Percentiles rank a stretch among this genome's conserved stretches.
These are phyloP conservation scores for Polytolypa hystricis DNA, from an alignment of 2,329 filamentous ascomycete species.

Conservation along the genomic window DNA sequence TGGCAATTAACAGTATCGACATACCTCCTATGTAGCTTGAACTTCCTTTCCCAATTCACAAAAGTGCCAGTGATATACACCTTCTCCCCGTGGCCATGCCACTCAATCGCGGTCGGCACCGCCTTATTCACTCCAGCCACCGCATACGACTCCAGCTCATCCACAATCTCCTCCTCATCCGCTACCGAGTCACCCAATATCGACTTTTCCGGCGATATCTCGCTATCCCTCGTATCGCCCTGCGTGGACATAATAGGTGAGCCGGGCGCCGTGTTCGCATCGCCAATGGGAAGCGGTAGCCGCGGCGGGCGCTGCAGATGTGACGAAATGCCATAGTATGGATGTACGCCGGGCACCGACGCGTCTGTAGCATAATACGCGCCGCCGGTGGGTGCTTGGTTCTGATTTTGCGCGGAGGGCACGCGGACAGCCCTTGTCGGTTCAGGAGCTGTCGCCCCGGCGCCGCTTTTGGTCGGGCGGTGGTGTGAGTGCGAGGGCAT, in stretches of 20 bases:
- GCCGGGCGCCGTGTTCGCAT: constrained; percentile 78
- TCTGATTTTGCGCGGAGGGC: constrained; percentile 19
- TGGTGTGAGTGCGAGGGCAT: not conserved
- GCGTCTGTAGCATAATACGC: constrained; percentile 19
- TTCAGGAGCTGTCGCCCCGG: constrained; percentile 18
- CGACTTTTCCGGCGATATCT: constrained; percentile 28
- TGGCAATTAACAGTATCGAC: too few relatives aligned
- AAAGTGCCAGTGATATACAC: constrained; percentile 96
- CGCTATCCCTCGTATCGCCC: constrained; percentile 39
- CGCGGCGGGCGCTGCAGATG: constrained; percentile 58
- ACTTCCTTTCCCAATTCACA: constrained; percentile 94
- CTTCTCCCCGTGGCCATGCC: constrained; percentile 72
- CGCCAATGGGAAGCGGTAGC: constrained; percentile 83
- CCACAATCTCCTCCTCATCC: constrained; percentile 65
- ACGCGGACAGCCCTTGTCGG: constrained; percentile 30
- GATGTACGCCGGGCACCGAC: constrained; percentile 38
- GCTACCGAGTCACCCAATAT: constrained; percentile 46
- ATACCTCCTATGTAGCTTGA: constrained; percentile 74
- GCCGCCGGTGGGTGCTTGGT: not conserved
- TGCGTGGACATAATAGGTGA: constrained; percentile 74
- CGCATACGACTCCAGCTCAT: constrained; percentile 55
- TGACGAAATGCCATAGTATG: constrained; percentile 32
- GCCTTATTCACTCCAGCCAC: constrained; percentile 65
- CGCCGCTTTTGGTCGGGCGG: not conserved
- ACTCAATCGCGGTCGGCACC: constrained; percentile 76